Evolutionary conservation across 192 early-diverging fungal genomes (phyloP).

Genomic region (Neocallimastix lanati): DNA sequence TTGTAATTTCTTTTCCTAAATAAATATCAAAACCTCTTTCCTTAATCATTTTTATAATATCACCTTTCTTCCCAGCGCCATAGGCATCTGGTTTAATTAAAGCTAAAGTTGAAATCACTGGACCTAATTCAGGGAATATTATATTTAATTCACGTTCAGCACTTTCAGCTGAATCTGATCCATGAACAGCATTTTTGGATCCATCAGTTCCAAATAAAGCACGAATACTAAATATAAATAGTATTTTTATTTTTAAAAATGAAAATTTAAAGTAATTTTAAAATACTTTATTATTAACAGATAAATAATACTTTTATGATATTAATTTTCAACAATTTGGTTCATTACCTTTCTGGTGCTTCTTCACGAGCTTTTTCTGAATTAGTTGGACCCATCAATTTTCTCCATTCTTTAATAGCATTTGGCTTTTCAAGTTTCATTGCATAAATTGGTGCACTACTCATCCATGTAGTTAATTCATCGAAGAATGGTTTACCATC

Average conservation of each 20-base stretch:
- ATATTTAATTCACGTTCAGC: background rate
- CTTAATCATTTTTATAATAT: conserved; percentile 19
- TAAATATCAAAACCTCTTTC: conserved; percentile 21
- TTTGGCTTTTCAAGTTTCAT: background rate
- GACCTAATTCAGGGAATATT: background rate
- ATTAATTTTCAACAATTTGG: too few relatives aligned
- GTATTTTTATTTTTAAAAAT: too few relatives aligned
- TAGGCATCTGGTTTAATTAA: background rate
- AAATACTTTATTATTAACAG: too few relatives aligned
- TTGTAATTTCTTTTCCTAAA: conserved; percentile 21
- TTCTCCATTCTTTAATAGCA: too few relatives aligned
- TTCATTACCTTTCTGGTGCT: too few relatives aligned
- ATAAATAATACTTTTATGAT: too few relatives aligned
- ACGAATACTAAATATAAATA: conserved; percentile 14
- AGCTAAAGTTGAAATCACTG: background rate
- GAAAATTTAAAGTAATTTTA: too few relatives aligned
- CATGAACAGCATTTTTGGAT: conserved; percentile 30
- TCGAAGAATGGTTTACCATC: background rate
- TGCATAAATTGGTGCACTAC: background rate
- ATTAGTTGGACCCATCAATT: too few relatives aligned
- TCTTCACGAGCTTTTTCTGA: too few relatives aligned
- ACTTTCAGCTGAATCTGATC: background rate
- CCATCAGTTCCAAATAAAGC: conserved; percentile 30
- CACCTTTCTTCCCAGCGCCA: background rate
- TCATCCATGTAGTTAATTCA: background rate